Conservation (phyloP, 78 protist species). For the Planoprotostelium fungivorum region DNA sequence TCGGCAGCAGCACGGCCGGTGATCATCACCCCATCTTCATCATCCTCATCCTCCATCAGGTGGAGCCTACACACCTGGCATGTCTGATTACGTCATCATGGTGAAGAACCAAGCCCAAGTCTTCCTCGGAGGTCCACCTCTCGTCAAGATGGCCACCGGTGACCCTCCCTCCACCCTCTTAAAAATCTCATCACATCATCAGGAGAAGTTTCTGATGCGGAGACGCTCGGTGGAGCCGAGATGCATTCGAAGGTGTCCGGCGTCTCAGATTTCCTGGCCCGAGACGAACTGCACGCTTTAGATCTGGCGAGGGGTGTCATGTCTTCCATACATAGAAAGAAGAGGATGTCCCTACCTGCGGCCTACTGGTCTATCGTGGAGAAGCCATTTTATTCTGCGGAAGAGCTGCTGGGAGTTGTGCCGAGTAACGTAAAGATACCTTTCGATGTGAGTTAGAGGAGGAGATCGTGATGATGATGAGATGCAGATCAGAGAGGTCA, state of each 20-base stretch:
- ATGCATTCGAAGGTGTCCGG: conserved; percentile 91
- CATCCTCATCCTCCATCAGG: conserved; percentile 39
- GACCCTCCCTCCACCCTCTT: neutral
- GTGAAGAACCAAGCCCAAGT: conserved; percentile 87
- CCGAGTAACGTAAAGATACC: conserved; percentile 58
- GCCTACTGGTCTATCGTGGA: conserved; percentile 10
- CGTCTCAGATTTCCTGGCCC: conserved; percentile 92
- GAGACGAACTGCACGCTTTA: conserved; percentile 88
- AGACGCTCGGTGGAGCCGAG: conserved; percentile 96
- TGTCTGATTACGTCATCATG: conserved; percentile 93
- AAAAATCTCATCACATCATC: conserved; percentile 4
- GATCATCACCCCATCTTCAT: neutral
- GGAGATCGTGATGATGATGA: neutral
- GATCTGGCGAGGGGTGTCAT: conserved; percentile 69
- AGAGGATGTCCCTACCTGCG: conserved; percentile 18
- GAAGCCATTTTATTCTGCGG: conserved; percentile 70
- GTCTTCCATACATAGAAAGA: conserved; percentile 62
- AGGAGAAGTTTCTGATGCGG: conserved; percentile 75
- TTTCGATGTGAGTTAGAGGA: conserved; percentile 67
- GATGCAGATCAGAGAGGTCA: conserved; percentile 31
- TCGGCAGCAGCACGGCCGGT: conserved; percentile 95
- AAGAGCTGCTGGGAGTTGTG: conserved; percentile 77
- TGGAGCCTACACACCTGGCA: conserved; percentile 97
- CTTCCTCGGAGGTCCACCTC: conserved; percentile 97
- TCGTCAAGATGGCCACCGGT: conserved; percentile 93